Percentiles rank a stretch among this genome's conserved stretches.
Conservation (phyloP, 2,329 filamentous ascomycete genomes). For the Aphanoascus verrucosus region DNA sequence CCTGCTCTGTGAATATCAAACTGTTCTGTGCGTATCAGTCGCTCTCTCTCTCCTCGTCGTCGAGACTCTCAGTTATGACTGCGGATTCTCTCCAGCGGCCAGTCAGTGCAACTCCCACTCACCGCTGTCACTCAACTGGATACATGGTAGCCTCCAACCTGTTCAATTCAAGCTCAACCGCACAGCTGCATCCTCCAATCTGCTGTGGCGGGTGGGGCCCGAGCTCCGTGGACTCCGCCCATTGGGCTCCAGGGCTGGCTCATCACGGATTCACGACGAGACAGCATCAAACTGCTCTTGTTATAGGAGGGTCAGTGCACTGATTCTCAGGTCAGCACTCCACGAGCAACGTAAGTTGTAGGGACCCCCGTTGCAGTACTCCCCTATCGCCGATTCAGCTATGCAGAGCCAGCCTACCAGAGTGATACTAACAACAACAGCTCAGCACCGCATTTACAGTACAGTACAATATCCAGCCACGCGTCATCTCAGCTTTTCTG, state of each 20-base stretch:
- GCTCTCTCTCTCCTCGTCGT: background rate
- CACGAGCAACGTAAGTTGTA: too few species aligned
- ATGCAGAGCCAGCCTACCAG: too few species aligned
- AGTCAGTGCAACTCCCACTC: too few species aligned
- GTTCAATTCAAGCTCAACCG: background rate
- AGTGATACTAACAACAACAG: too few species aligned
- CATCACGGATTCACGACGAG: background rate
- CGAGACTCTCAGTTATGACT: background rate
- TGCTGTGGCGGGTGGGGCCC: background rate
- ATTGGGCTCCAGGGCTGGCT: constrained; percentile 1
- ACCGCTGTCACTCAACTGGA: too few species aligned
- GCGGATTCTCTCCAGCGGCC: background rate
- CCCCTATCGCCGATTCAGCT: too few species aligned
- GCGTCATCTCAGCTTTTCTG: background rate
- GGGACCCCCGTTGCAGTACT: too few species aligned
- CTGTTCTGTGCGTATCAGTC: background rate
- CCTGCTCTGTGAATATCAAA: background rate
- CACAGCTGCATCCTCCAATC: background rate
- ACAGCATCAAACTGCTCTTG: too few species aligned
- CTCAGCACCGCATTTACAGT: background rate
- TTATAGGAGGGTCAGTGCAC: too few species aligned
- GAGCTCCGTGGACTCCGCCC: constrained; percentile 9
- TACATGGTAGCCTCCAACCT: background rate
- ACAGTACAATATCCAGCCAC: background rate
- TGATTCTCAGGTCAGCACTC: too few species aligned